Evolutionary conservation across 371 early-diverging fungal genomes (phyloP).

Genomic region (Syncephalastrum racemosum): DNA sequence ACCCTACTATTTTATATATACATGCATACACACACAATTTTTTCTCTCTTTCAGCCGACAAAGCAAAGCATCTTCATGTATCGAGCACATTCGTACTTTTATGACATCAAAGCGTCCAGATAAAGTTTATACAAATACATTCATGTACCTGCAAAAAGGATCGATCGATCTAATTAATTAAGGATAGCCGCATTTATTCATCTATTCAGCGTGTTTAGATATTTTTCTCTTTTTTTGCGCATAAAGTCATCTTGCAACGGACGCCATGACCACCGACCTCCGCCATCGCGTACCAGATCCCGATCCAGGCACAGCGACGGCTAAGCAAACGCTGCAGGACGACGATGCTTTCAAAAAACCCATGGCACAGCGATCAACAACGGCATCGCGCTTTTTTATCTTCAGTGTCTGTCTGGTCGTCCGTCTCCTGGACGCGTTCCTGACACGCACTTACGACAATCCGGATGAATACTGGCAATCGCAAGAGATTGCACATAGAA

Average conservation of each 20-base stretch:
- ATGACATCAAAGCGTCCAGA: too few relatives aligned
- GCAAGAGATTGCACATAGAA: slow-evolving; percentile 81
- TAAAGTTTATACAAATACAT: too few relatives aligned
- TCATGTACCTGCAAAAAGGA: too few relatives aligned
- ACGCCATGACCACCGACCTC: neutral
- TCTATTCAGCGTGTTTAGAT: too few relatives aligned
- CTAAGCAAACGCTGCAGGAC: neutral
- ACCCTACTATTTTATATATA: too few relatives aligned
- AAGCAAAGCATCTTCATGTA: too few relatives aligned
- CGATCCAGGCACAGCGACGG: neutral
- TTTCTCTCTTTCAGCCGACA: too few relatives aligned
- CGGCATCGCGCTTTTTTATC: slow-evolving; percentile 25
- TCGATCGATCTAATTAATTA: neutral
- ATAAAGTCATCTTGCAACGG: neutral
- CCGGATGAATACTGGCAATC: slow-evolving; percentile 95
- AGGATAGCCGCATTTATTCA: neutral
- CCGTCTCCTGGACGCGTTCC: slow-evolving; percentile 62
- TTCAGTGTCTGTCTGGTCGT: slow-evolving; percentile 54
- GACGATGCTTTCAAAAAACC: neutral
- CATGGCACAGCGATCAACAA: slow-evolving; percentile 14
- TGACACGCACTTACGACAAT: slow-evolving; percentile 71
- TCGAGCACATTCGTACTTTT: too few relatives aligned
- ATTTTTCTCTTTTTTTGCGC: neutral
- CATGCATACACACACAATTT: too few relatives aligned
- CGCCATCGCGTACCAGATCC: neutral